Percentiles rank a stretch among this genome's conserved stretches.
These are phyloP conservation scores for Fomitopsis pulvina DNA, from an alignment of 768 basidiomycete genomes.

Conservation along the genomic window DNA sequence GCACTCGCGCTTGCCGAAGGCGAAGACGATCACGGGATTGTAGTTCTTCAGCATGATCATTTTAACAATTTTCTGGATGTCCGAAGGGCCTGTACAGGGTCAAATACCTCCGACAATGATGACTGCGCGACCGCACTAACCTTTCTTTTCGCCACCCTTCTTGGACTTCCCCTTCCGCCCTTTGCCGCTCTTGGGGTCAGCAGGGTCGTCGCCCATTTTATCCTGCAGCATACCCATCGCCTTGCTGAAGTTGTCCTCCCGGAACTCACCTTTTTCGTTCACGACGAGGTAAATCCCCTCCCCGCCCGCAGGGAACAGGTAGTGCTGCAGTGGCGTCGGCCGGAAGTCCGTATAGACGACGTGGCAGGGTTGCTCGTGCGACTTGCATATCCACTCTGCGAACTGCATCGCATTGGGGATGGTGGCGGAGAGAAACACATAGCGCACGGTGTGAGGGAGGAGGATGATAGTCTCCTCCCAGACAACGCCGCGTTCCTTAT, in stretches of 20 bases:
- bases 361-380: constrained; percentile 96
- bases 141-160: constrained; percentile 93
- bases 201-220: constrained; percentile 82
- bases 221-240: constrained; percentile 94
- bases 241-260: constrained; percentile 96
- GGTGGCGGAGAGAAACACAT: constrained; percentile 97
- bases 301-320: constrained; percentile 93
- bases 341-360: constrained; percentile 99
- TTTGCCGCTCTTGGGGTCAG: constrained; percentile 77
- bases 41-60: constrained; percentile 98
- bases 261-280: constrained; percentile 96
- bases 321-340: constrained; percentile 96
- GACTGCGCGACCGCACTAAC: constrained; percentile 30
- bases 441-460: constrained; percentile 91
- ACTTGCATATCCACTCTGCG: constrained; percentile 97
- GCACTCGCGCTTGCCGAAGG: constrained; percentile 97
- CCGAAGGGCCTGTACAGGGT: constrained; percentile 61
- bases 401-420: constrained; percentile 99
- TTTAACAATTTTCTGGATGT: constrained; percentile 95
- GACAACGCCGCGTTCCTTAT: constrained; percentile 97
- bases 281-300: constrained; percentile 97
- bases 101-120: background rate
- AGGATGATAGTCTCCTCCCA: constrained; percentile 99
- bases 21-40: constrained; percentile 97
- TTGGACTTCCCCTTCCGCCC: constrained; percentile 88